phyloP scores from a whole-genome alignment of 23 red algal genomes.

The Gracilaria caudata region DNA sequence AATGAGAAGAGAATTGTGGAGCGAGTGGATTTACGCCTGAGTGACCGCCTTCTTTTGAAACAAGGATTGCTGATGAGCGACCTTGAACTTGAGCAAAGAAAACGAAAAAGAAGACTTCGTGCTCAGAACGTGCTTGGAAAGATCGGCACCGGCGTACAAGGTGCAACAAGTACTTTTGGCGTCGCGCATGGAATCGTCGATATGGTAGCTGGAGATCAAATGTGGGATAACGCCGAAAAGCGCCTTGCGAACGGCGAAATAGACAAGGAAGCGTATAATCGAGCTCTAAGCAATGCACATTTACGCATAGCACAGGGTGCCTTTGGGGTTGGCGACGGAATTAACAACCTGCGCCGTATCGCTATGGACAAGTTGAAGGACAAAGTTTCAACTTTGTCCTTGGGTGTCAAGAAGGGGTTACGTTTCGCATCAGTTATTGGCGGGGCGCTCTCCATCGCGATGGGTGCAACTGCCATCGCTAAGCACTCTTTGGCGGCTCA shows the following conservation, averaged over 20 bases:
- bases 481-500: constrained; percentile 5
- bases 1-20: no score
- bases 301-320: background rate
- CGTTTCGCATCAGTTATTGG: constrained; percentile 7
- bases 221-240: constrained; percentile 4
- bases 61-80: no score
- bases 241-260: constrained; percentile 6
- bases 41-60: no score
- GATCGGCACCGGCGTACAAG: background rate
- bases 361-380: background rate
- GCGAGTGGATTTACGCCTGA: no score
- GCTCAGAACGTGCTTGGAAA: constrained; percentile 21
- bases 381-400: background rate
- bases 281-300: background rate
- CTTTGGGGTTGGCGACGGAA: constrained; percentile 21
- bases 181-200: background rate
- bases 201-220: constrained; percentile 27
- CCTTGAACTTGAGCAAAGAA: no score
- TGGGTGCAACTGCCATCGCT: background rate
- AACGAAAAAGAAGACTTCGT: background rate
- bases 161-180: background rate
- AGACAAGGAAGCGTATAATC: background rate
- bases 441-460: background rate
- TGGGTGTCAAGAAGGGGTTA: background rate
- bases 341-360: background rate